phyloP scores from a whole-genome alignment of 495 filamentous ascomycete species.

The Sphaerosporella brunnea region DNA sequence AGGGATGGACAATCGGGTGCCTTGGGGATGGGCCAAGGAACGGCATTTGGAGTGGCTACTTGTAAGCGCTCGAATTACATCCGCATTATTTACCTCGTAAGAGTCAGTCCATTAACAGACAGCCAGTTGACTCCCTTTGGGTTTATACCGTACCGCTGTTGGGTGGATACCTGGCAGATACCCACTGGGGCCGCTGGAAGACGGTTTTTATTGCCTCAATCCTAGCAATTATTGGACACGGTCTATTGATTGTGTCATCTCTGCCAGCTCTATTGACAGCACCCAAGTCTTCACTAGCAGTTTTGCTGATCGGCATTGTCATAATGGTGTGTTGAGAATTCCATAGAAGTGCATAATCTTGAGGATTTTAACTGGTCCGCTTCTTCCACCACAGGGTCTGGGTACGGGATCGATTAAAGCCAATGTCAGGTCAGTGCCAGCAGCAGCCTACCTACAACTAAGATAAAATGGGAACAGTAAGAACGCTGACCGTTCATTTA shows the following conservation, averaged over 20 bases:
- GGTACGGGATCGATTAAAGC: background rate
- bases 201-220: constrained; percentile 41
- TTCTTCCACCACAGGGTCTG: background rate
- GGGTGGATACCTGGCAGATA: constrained; percentile 44
- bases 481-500: background rate
- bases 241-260: constrained; percentile 42
- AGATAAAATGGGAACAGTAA: too few species aligned
- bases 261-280: constrained; percentile 39
- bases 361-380: background rate
- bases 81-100: background rate
- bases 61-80: too few species aligned
- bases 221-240: constrained; percentile 43
- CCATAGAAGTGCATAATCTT: background rate
- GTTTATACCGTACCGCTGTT: constrained; percentile 47
- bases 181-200: constrained; percentile 47
- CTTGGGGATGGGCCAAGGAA: constrained; percentile 44
- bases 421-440: background rate
- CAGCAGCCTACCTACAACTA: background rate
- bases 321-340: background rate
- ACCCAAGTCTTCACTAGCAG: background rate
- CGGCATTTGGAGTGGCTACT: constrained; percentile 45
- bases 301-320: background rate
- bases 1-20: constrained; percentile 39
- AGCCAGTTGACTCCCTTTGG: constrained; percentile 47
- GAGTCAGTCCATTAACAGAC: background rate